Evolutionary conservation across 2,329 filamentous ascomycete genomes (phyloP), one percentile per base, ranked within the genome.

Genomic region (Byssothecium circinans): DNA sequence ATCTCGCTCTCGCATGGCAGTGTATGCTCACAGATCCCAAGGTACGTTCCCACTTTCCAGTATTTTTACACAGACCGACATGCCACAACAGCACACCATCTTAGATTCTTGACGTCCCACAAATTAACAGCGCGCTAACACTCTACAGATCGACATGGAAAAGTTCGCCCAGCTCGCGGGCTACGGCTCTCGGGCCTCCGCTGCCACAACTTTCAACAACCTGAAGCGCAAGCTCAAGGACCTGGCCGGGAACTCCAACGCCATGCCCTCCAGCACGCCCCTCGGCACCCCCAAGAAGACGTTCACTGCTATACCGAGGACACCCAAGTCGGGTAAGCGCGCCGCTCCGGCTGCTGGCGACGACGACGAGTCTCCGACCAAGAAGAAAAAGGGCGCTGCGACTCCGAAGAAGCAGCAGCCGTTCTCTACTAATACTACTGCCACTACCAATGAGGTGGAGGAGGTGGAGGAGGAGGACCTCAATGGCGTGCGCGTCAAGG

Each of bases 11-110:
- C 0, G 62, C 65, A 1, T 70, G 67, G 68, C 65, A 69, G 27
- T 71, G 68, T 45, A 58, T 71, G 50, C 63, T 67, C 2, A 36
- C 14, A 0, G 54, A 66, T 29, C 67, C 66, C 18, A 71, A 68
- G 56, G 68, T 67, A 54, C 23, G 43, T 49, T 12, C 29, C 25
- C 6, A 6, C 20, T 20, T 10, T n/a, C n/a, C n/a, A n/a, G n/a
- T n/a, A n/a, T n/a, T n/a, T n/a, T n/a, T n/a, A n/a, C n/a, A n/a
- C n/a, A n/a, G n/a, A n/a, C n/a, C n/a, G n/a, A n/a, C n/a, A n/a
- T n/a, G n/a, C n/a, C n/a, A n/a, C n/a, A n/a, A n/a, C n/a, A n/a
- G n/a, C n/a, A n/a, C n/a, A n/a, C n/a, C n/a, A n/a, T n/a, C n/a
- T n/a, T n/a, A n/a, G n/a, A n/a, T n/a, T n/a, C n/a, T n/a, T n/a